Base-by-base conservation (phyloP, 306 rosid species). In the Clitoria ternatea region DNA sequence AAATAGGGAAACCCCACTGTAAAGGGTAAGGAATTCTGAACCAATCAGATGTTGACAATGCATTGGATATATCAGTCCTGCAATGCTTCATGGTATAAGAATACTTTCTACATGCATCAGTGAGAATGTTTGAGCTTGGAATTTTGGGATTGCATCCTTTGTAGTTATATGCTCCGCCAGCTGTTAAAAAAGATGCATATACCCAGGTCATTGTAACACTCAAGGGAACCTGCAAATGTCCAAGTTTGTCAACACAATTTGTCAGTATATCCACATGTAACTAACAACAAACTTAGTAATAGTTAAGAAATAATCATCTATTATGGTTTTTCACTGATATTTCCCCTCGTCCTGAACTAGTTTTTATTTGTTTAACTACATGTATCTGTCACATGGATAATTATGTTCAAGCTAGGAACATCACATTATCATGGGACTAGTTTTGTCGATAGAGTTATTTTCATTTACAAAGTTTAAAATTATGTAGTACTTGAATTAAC, bases 1-100 rank as follows among this genome's bases (percentile, higher is more conserved):
- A 88, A 78, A 86, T 62, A 36, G 92, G 97, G 70, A 84, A 61
- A 50, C 97, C 97, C 97, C 97, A 90, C 72, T 90, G 97, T 17
- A 90, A 81, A 62, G 95, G 97, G 79, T 88, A 86, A 22, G 95
- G 97, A 50, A 88, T 66, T 85, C 90, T 75, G 77, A 90, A 76
- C 97, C 97, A 90, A 18, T 79, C 82, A 18, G 97, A 85, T 42
- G 90, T 82, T 68, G 79, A 84, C 87, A 82, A 75, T 66, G 95
- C 95, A 78, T 83, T 79, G 19, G 97, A 90, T 75, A 80, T 84
- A 68, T 90, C 97, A 7, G 97, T 90, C 83, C 94, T 77, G 82
- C 97, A 90, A 79, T 88, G 88, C 59, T 77, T 81, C 97, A 90
- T 88, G 27, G 97, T 84, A 66, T 71, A 72, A 49, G 90, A 88